phyloP scores from a whole-genome alignment of 371 early-diverging fungal species.

The Circinella minor region DNA sequence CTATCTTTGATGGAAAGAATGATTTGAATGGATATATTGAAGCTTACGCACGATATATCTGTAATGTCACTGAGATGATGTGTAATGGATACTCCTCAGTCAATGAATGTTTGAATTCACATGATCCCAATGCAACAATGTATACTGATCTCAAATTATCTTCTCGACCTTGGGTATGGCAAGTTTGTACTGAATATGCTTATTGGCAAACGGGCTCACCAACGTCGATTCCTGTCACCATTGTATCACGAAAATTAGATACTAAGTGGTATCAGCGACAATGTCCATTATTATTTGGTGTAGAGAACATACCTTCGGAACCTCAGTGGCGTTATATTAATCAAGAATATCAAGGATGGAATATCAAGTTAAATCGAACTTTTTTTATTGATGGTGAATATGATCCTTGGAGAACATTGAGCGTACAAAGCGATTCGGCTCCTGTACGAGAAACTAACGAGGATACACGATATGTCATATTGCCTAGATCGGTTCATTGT shows the following conservation, averaged over 20 bases:
- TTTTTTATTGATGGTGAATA: conserved; percentile 63
- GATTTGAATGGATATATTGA: conserved; percentile 26
- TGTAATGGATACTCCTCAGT: conserved; percentile 24
- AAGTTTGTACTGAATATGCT: conserved; percentile 70
- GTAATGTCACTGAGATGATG: conserved; percentile 17
- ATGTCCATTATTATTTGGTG: conserved; percentile 53
- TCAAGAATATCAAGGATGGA: conserved; percentile 51
- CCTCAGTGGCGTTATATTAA: conserved; percentile 42
- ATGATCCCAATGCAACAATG: conserved; percentile 32
- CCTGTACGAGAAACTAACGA: conserved; percentile 10
- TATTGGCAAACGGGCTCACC: conserved; percentile 44
- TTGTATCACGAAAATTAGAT: conserved; percentile 50
- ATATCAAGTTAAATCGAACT: conserved; percentile 49
- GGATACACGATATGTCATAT: conserved; percentile 20
- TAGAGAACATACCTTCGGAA: conserved; percentile 27
- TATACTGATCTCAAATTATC: conserved; percentile 31
- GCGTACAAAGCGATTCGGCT: conserved; percentile 28
- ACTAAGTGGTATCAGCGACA: conserved; percentile 46
- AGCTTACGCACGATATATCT: conserved; percentile 32
- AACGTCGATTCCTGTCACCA: conserved; percentile 26
- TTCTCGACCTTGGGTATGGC: conserved; percentile 65
- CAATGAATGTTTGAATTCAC: conserved; percentile 41
- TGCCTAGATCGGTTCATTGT: conserved; percentile 25
- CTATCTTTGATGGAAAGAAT: conserved; percentile 28
- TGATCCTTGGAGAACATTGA: conserved; percentile 45